phyloP scores from a whole-genome alignment of 1,284 basidiomycete species.

The Irpex lacteus region DNA sequence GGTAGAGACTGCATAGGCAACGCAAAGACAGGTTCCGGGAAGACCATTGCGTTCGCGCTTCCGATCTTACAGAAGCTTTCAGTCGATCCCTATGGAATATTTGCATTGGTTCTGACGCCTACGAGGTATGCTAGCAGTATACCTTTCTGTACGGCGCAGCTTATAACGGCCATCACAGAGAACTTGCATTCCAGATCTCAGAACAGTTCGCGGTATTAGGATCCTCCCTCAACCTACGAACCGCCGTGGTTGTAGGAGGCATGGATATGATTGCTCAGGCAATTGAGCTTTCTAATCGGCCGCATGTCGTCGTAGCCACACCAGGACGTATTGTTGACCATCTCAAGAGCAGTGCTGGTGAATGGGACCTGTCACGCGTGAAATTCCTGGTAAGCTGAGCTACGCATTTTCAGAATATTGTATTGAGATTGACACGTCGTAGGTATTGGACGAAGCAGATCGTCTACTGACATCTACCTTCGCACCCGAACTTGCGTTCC shows the following conservation, averaged over 20 bases:
- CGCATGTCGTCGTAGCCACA: slow-evolving; percentile 95
- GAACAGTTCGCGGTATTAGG: slow-evolving; percentile 96
- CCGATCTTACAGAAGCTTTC: slow-evolving; percentile 92
- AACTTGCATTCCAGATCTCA: slow-evolving; percentile 94
- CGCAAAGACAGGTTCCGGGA: slow-evolving; percentile 97
- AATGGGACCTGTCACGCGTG: slow-evolving; percentile 84
- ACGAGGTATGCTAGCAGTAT: slow-evolving; percentile 62
- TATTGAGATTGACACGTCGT: background rate
- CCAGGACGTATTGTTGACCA: slow-evolving; percentile 95
- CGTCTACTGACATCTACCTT: slow-evolving; percentile 90
- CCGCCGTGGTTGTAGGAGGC: slow-evolving; percentile 91
- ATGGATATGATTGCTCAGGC: slow-evolving; percentile 99
- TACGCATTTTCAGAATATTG: background rate
- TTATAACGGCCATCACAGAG: slow-evolving; percentile 44
- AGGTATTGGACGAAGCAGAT: slow-evolving; percentile 97
- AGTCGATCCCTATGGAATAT: slow-evolving; percentile 90
- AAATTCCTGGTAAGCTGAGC: slow-evolving; percentile 72
- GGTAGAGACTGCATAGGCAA: slow-evolving; percentile 95
- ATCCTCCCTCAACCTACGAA: slow-evolving; percentile 74
- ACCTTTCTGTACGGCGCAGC: slow-evolving; percentile 3
- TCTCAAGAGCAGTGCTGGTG: slow-evolving; percentile 73
- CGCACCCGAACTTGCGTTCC: slow-evolving; percentile 77
- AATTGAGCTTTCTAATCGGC: slow-evolving; percentile 79
- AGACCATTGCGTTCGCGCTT: slow-evolving; percentile 96
- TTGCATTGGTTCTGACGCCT: slow-evolving; percentile 90